phyloP scores from a whole-genome alignment of 208 protist species.

The Leishmania lainsoni region DNA sequence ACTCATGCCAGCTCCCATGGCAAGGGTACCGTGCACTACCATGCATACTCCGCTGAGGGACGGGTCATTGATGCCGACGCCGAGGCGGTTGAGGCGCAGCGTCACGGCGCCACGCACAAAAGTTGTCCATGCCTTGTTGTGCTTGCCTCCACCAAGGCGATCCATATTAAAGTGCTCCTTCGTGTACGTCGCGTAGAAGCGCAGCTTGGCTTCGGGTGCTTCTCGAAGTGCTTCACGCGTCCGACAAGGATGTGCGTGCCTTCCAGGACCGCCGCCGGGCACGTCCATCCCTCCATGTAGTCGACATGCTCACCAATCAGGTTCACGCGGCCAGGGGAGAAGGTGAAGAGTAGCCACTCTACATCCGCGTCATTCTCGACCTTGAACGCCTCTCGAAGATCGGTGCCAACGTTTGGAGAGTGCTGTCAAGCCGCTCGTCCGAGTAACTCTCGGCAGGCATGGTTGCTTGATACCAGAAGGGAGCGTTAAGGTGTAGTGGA shows the following conservation, averaged over 20 bases:
- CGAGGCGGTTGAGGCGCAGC: conserved; percentile 61
- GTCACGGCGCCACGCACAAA: conserved; percentile 65
- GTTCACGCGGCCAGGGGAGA: conserved; percentile 89
- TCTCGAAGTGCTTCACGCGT: conserved; percentile 51
- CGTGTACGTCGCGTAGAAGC: conserved; percentile 65
- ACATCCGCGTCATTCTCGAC: conserved; percentile 51
- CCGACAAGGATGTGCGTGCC: conserved; percentile 77
- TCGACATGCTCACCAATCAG: conserved; percentile 93
- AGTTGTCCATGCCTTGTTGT: conserved; percentile 71
- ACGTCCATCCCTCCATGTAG: conserved; percentile 86
- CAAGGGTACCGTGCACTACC: conserved; percentile 72
- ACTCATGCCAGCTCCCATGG: conserved; percentile 87
- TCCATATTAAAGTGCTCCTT: conserved; percentile 62
- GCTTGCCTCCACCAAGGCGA: conserved; percentile 16
- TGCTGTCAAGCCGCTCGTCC: conserved; percentile 52
- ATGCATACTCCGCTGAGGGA: conserved; percentile 64
- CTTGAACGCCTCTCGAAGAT: conserved; percentile 63
- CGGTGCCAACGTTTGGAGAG: conserved; percentile 40
- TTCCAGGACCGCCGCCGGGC: conserved; percentile 64
- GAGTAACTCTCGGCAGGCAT: conserved; percentile 58
- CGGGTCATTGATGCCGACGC: conserved; percentile 33
- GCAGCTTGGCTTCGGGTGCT: conserved; percentile 43
- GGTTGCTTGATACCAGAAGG: not conserved
- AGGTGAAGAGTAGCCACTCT: conserved; percentile 77
- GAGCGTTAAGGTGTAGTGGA: not conserved